Conservation (phyloP, 163 green algal genomes). For the Volvox carteri region DNA sequence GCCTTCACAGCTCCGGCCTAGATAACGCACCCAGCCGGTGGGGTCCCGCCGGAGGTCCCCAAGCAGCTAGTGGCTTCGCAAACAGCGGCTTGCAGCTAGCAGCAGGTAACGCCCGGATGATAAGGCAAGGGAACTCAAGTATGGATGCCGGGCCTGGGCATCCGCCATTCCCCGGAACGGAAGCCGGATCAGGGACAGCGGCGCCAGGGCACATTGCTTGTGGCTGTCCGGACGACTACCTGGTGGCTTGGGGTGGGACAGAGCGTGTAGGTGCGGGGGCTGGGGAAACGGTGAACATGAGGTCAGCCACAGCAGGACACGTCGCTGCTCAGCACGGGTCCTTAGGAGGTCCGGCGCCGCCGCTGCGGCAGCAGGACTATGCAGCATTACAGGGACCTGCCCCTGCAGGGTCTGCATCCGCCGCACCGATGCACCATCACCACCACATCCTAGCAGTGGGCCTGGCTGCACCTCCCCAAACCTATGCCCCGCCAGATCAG, state of each 20-base stretch:
- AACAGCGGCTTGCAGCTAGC: not conserved
- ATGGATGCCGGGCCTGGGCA: not conserved
- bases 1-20: too few relatives aligned
- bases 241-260: not conserved
- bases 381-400: not conserved
- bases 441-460: not conserved
- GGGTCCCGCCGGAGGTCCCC: too few relatives aligned
- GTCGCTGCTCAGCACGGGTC: not conserved
- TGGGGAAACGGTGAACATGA: not conserved
- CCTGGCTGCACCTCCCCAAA: not conserved
- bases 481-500: not conserved
- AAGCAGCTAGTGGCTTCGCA: not conserved
- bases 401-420: not conserved
- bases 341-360: too few relatives aligned
- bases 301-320: not conserved
- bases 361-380: not conserved
- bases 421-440: not conserved
- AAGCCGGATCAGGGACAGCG: not conserved
- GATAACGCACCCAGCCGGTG: too few relatives aligned
- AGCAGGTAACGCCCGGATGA: too few relatives aligned
- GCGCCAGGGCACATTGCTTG: not conserved
- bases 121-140: not conserved
- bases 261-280: not conserved
- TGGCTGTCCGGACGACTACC: not conserved
- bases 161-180: not conserved